These are phyloP conservation scores for Sphaceloma murrayae DNA, from an alignment of 2,329 filamentous ascomycete genomes.

Conservation along the genomic window DNA sequence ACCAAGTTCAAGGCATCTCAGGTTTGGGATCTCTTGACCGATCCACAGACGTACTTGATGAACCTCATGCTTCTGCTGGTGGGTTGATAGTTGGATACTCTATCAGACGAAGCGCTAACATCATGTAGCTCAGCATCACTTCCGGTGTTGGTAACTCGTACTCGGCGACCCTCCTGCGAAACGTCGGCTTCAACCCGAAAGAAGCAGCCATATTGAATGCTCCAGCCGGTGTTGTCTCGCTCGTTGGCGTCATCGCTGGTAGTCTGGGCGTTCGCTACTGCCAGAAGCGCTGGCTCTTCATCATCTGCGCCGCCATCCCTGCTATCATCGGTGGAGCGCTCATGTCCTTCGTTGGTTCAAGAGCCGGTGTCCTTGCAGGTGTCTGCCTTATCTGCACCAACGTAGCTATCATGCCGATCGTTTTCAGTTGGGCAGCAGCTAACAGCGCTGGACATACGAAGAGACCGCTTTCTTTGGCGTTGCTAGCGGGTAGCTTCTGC, in stretches of 20 bases:
- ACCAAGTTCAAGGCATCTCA: conserved; percentile 42
- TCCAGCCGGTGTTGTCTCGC: conserved; percentile 44
- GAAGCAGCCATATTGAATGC: conserved; percentile 46
- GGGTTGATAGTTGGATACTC: too few relatives aligned
- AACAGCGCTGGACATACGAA: conserved; percentile 42
- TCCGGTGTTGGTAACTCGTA: conserved; percentile 45
- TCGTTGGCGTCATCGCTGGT: conserved; percentile 43
- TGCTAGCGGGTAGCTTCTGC: neutral
- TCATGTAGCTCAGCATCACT: conserved; percentile 33
- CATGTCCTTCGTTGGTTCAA: conserved; percentile 40
- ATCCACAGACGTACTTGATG: conserved; percentile 46
- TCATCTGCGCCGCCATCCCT: conserved; percentile 41
- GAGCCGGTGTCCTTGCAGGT: conserved; percentile 22
- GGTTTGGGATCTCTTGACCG: conserved; percentile 46
- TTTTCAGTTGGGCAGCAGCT: conserved; percentile 27
- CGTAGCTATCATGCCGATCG: conserved; percentile 26
- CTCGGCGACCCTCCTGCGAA: conserved; percentile 43
- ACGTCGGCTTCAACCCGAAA: conserved; percentile 39
- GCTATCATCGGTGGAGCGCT: conserved; percentile 40
- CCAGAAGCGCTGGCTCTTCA: conserved; percentile 44
- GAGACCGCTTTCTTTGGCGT: conserved; percentile 2
- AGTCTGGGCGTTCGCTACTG: conserved; percentile 38
- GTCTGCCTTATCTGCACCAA: conserved; percentile 28
- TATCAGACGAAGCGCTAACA: conserved; percentile 29
- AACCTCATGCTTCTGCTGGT: conserved; percentile 25